Evolutionary conservation across 192 early-diverging fungal species (phyloP).

Genomic region (Glomus cerebriforme): DNA sequence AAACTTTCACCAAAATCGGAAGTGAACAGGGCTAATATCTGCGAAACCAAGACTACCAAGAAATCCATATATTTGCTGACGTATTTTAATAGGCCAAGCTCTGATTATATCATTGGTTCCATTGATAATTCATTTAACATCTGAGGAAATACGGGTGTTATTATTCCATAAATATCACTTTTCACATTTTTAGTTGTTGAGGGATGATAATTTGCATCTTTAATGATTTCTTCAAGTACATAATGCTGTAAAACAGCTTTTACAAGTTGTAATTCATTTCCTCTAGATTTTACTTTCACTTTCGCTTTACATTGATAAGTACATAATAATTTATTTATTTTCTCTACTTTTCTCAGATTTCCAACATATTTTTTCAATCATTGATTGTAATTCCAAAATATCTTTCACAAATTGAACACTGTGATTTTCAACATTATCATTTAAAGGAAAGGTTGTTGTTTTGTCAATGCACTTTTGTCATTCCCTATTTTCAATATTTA

Average conservation of each 20-base stretch:
- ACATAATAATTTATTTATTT: neutral
- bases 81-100: constrained; percentile 1
- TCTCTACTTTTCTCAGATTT: neutral
- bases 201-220: too few species aligned
- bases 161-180: neutral
- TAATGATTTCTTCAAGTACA: too few species aligned
- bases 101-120: neutral
- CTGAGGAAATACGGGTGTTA: too few species aligned
- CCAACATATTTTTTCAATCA: neutral
- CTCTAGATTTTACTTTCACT: too few species aligned
- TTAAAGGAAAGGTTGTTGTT: neutral
- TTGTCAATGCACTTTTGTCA: neutral
- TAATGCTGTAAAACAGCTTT: too few species aligned
- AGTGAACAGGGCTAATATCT: too few species aligned
- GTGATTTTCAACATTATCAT: neutral
- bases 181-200: neutral
- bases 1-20: too few species aligned
- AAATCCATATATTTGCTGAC: constrained; percentile 22
- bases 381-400: neutral
- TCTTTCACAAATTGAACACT: neutral
- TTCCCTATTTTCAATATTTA: too few species aligned
- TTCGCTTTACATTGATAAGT: too few species aligned
- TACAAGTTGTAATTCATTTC: too few species aligned
- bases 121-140: too few species aligned
- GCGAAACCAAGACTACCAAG: too few species aligned